Conservation (phyloP, 164 flowering plant genomes). For the Macadamia tetraphylla region DNA sequence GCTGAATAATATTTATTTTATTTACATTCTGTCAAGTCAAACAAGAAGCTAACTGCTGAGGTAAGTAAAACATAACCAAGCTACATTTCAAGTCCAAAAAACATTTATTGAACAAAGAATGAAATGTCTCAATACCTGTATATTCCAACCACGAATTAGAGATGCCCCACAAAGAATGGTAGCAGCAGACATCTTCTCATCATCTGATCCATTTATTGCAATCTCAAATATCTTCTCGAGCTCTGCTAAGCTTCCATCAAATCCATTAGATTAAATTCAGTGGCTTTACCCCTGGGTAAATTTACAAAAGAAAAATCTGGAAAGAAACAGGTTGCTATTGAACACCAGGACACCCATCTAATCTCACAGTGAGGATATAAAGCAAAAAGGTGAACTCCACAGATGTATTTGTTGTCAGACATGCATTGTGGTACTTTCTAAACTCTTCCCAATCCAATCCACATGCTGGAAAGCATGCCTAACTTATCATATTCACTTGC, state of each 20-base stretch:
- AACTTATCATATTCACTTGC: no score
- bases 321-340: slow-evolving; percentile 33
- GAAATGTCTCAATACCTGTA: slow-evolving; percentile 52
- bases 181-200: slow-evolving; percentile 87
- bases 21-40: no score
- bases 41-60: no score
- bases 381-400: background rate
- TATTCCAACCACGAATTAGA: slow-evolving; percentile 89
- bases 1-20: no score
- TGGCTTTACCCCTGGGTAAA: slow-evolving; percentile 49
- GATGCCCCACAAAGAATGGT: slow-evolving; percentile 90
- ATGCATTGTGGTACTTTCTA: background rate
- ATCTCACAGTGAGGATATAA: background rate
- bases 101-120: background rate
- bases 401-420: background rate
- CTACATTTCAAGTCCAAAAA: background rate
- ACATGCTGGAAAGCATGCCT: no score
- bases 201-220: slow-evolving; percentile 74
- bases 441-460: no score
- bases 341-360: slow-evolving; percentile 32
- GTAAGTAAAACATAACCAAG: background rate
- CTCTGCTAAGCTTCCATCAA: slow-evolving; percentile 98
- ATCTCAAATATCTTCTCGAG: slow-evolving; percentile 85
- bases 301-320: slow-evolving; percentile 50
- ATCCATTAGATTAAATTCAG: slow-evolving; percentile 85